These are phyloP conservation scores for Dendrobium huoshanense DNA, from an alignment of 106 monocot genomes.

Conservation along the genomic window DNA sequence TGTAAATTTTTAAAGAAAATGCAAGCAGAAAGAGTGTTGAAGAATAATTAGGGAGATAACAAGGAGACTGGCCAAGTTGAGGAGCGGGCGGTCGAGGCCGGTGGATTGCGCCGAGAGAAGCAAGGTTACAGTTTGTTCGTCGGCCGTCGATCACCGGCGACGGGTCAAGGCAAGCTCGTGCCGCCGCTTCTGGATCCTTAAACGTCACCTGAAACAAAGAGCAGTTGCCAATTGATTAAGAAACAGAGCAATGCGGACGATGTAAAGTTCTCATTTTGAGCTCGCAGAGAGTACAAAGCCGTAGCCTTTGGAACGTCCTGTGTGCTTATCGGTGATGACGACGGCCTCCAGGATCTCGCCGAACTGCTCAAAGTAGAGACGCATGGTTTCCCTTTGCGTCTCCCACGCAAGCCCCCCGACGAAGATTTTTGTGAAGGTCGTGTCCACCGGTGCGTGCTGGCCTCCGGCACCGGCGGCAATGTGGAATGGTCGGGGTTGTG, in stretches of 20 bases:
- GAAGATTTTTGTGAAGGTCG: constrained; percentile 47
- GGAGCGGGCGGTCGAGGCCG: constrained; percentile 15
- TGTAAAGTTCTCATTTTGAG: background rate
- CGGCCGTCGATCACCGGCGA: constrained; percentile 72
- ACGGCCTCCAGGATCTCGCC: constrained; percentile 52
- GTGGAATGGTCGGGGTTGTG: constrained; percentile 7
- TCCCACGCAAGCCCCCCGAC: constrained; percentile 52
- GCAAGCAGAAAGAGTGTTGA: background rate
- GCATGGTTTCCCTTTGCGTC: constrained; percentile 36
- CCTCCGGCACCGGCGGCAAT: background rate
- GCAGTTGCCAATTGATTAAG: background rate
- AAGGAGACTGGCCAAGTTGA: constrained; percentile 19
- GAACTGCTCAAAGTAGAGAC: constrained; percentile 44
- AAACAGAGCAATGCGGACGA: background rate
- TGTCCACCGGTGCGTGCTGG: background rate
- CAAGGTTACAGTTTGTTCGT: constrained; percentile 74
- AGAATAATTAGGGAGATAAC: background rate
- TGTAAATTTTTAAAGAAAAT: background rate
- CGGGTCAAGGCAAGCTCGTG: constrained; percentile 56
- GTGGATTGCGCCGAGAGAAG: constrained; percentile 41
- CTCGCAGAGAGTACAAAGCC: constrained; percentile 21
- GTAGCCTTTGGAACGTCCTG: constrained; percentile 45
- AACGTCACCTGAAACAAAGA: constrained; percentile 51
- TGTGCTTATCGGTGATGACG: constrained; percentile 48
- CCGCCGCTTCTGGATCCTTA: constrained; percentile 52